phyloP scores from a whole-genome alignment of 805 yeast genomes.

The Suhomyces sp. region DNA sequence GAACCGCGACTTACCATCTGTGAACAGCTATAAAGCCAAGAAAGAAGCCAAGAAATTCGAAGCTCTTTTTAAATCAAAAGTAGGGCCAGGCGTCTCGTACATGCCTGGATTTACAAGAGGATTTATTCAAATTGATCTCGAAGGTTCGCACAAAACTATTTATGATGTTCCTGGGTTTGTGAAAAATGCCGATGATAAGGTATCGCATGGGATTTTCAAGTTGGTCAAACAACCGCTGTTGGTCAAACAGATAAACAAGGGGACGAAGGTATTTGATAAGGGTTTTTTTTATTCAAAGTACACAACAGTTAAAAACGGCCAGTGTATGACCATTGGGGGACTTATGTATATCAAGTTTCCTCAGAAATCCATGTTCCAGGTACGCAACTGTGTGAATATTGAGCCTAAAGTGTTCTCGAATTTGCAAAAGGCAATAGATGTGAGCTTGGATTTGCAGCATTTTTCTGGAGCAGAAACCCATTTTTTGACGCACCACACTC shows the following conservation, averaged over 20 bases:
- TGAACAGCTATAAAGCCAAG: slow-evolving; percentile 5
- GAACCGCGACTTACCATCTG: slow-evolving; percentile 5
- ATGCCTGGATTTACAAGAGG: slow-evolving; percentile 74
- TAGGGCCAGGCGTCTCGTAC: slow-evolving; percentile 47
- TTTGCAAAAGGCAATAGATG: slow-evolving; percentile 27
- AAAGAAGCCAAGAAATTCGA: slow-evolving; percentile 8
- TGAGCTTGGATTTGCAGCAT: slow-evolving; percentile 25
- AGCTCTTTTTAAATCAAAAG: slow-evolving; percentile 20
- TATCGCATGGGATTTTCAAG: slow-evolving; percentile 24
- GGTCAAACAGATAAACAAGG: slow-evolving; percentile 29
- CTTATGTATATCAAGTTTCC: slow-evolving; percentile 59
- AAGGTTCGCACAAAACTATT: slow-evolving; percentile 28
- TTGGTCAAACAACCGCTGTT: slow-evolving; percentile 18
- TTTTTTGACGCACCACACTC: slow-evolving; percentile 20
- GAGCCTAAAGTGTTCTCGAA: slow-evolving; percentile 31
- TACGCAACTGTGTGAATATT: slow-evolving; percentile 45
- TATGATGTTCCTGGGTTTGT: slow-evolving; percentile 51
- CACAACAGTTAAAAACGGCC: slow-evolving; percentile 41
- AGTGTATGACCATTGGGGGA: slow-evolving; percentile 58
- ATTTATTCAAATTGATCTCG: slow-evolving; percentile 30
- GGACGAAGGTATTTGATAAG: slow-evolving; percentile 22
- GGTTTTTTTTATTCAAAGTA: slow-evolving; percentile 33
- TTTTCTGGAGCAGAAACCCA: slow-evolving; percentile 17
- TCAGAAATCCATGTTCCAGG: slow-evolving; percentile 43
- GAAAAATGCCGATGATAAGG: slow-evolving; percentile 5